Evolutionary conservation across 352 stramenopile genomes (phyloP).

Genomic region (Pythium oligandrum): DNA sequence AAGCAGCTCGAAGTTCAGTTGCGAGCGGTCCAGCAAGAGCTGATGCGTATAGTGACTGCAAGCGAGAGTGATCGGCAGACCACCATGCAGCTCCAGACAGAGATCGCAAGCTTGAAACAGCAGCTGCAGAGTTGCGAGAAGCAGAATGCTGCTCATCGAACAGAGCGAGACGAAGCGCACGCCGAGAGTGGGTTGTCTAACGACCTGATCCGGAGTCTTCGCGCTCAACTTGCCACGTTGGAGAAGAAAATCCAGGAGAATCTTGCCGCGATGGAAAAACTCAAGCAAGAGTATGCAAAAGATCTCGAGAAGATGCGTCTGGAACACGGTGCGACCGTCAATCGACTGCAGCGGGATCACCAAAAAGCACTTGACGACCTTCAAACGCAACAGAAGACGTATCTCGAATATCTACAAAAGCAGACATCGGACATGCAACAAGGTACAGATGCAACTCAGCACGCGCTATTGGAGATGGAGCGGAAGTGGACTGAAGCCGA

Average conservation of each 20-base stretch:
- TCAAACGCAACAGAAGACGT: conserved; percentile 31
- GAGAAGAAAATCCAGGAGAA: conserved; percentile 38
- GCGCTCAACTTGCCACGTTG: conserved; percentile 26
- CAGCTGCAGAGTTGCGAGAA: conserved; percentile 46
- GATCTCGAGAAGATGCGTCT: conserved; percentile 41
- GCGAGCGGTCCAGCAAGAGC: conserved; percentile 38
- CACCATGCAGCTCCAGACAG: conserved; percentile 29
- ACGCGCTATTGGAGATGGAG: conserved; percentile 24
- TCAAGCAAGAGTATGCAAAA: conserved; percentile 40
- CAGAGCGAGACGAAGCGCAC: conserved; percentile 35
- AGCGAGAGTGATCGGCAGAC: conserved; percentile 31
- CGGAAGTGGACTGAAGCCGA: conserved; percentile 33
- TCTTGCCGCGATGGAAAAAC: conserved; percentile 19
- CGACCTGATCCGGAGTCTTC: conserved; percentile 28
- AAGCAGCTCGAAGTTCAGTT: conserved; percentile 43
- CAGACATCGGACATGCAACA: conserved; percentile 27
- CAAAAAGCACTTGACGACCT: conserved; percentile 35
- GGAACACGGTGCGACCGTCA: conserved; percentile 33
- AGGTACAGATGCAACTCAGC: conserved; percentile 20
- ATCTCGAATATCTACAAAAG: conserved; percentile 45
- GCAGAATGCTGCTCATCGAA: conserved; percentile 27
- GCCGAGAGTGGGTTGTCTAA: conserved; percentile 29
- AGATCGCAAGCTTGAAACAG: conserved; percentile 55
- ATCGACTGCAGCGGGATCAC: conserved; percentile 42
- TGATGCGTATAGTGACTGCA: conserved; percentile 27